phyloP scores from a whole-genome alignment of 768 basidiomycete genomes.

The Roridomyces roridus region DNA sequence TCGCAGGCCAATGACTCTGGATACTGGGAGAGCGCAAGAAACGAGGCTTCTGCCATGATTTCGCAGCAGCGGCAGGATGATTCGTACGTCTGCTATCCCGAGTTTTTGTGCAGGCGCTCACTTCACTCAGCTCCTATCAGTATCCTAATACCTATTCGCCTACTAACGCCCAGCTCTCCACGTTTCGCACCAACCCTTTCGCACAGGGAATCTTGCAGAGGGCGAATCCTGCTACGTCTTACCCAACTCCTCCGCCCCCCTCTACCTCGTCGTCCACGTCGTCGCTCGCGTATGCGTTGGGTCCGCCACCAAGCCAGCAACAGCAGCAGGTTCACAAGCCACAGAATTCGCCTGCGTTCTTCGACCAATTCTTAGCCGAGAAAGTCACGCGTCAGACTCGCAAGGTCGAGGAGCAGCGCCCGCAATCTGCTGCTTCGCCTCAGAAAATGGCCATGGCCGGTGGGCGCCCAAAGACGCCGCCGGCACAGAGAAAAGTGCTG shows the following conservation, averaged over 20 bases:
- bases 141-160: slow-evolving; percentile 50
- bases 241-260: slow-evolving; percentile 77
- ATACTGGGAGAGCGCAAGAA: slow-evolving; percentile 70
- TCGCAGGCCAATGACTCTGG: slow-evolving; percentile 55
- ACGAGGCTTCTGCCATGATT: slow-evolving; percentile 66
- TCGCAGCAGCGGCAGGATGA: slow-evolving; percentile 53
- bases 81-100: slow-evolving; percentile 44
- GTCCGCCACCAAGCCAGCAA: slow-evolving; percentile 32
- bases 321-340: slow-evolving; percentile 49
- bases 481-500: slow-evolving; percentile 12
- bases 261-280: slow-evolving; percentile 71
- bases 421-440: too few species aligned
- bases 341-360: slow-evolving; percentile 67
- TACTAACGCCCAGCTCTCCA: slow-evolving; percentile 48
- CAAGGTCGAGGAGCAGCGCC: slow-evolving; percentile 14
- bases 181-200: slow-evolving; percentile 61
- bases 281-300: slow-evolving; percentile 78
- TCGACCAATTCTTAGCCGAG: slow-evolving; percentile 71
- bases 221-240: slow-evolving; percentile 62
- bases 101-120: slow-evolving; percentile 29
- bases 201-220: slow-evolving; percentile 72
- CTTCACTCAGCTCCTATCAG: slow-evolving; percentile 37
- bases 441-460: slow-evolving; percentile 25
- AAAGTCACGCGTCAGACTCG: slow-evolving; percentile 42
- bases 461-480: slow-evolving; percentile 18